A percentile compares a stretch with the other conserved stretches of the same genome.
Evolutionary conservation across 2,329 filamentous ascomycete species (phyloP).

Genomic region (Aspergillus oerlinghausenensis): DNA sequence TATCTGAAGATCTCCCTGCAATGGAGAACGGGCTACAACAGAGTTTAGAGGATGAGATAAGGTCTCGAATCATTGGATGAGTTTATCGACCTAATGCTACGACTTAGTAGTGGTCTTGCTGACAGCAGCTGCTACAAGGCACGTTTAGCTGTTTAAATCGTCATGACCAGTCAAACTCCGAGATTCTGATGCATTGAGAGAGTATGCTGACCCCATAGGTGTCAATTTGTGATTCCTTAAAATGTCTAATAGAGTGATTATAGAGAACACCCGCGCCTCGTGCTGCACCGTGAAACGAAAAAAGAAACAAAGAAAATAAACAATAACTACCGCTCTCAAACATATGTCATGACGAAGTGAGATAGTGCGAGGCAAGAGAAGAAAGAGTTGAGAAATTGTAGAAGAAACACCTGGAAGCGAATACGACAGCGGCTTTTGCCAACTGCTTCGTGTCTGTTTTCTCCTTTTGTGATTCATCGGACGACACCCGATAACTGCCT

Average conservation of each 20-base stretch:
- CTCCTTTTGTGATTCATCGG: background rate
- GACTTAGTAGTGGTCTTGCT: background rate
- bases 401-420: background rate
- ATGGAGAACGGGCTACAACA: background rate
- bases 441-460: background rate
- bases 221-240: background rate
- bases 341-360: slow-evolving; percentile 1
- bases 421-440: background rate
- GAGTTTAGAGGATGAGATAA: background rate
- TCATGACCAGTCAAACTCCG: background rate
- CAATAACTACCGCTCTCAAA: background rate
- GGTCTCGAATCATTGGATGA: background rate
- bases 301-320: background rate
- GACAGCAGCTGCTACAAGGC: background rate
- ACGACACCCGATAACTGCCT: background rate
- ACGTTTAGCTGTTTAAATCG: background rate
- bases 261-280: slow-evolving; percentile 6
- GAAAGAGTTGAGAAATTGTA: background rate
- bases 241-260: slow-evolving; percentile 5
- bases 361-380: background rate
- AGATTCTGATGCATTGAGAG: background rate
- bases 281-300: background rate
- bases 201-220: background rate
- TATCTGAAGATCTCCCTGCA: background rate
- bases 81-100: background rate